phyloP scores from a whole-genome alignment of 1,284 basidiomycete genomes.

The Trichosporon ovoides region DNA sequence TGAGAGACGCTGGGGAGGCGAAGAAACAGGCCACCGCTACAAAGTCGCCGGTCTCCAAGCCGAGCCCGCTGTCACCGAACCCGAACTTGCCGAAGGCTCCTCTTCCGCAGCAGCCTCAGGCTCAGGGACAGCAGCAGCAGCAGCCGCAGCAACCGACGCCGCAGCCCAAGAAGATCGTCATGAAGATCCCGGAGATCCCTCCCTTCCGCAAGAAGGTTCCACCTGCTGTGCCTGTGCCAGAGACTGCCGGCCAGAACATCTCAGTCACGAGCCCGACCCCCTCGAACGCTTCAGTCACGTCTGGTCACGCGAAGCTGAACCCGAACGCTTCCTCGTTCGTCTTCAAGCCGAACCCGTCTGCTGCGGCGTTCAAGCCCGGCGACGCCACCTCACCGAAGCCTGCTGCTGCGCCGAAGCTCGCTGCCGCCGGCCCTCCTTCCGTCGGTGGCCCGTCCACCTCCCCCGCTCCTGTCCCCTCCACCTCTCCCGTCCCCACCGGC shows the following conservation, averaged over 20 bases:
- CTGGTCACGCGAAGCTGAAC: conserved; percentile 58
- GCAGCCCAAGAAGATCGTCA: conserved; percentile 44
- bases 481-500: conserved; percentile 26
- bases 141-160: conserved; percentile 7
- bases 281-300: conserved; percentile 33
- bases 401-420: neutral
- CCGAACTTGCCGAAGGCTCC: conserved; percentile 17
- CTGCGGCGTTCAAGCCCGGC: conserved; percentile 51
- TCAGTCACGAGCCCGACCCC: conserved; percentile 51
- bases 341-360: conserved; percentile 60
- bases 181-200: conserved; percentile 78
- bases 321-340: conserved; percentile 62
- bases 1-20: conserved; percentile 61
- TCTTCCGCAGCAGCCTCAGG: conserved; percentile 18
- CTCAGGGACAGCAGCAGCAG: no score
- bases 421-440: neutral
- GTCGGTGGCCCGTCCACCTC: neutral
- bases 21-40: conserved; percentile 17
- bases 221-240: conserved; percentile 36
- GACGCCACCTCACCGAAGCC: conserved; percentile 2
- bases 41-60: conserved; percentile 19
- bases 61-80: conserved; percentile 15
- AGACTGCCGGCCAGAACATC: conserved; percentile 36
- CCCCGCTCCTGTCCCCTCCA: conserved; percentile 14
- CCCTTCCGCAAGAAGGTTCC: conserved; percentile 61